Base-by-base conservation (phyloP, 768 basidiomycete genomes). In the Podaxis sp. region DNA sequence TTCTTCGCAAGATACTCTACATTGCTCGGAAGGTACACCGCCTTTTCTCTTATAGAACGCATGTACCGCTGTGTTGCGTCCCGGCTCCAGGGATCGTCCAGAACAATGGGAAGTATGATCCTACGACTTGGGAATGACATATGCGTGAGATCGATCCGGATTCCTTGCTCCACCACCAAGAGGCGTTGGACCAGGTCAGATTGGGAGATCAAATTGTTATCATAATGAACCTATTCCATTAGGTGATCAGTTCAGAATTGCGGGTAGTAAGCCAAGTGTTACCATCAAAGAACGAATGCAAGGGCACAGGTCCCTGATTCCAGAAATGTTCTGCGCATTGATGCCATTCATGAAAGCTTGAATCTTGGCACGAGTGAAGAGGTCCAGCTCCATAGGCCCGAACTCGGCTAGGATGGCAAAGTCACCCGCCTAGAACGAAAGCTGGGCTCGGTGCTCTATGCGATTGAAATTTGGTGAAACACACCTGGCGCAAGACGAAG, bases 1-100 rank as follows among this genome's bases (percentile, higher is more conserved):
- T 87, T 88, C 42, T 74, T 75, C 0, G 86, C 86, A 1, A 90
- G 78, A 67, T 89, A 89, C 42, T 87, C 84, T 39, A 89, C 74
- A 66, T 91, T 90, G 69, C 83, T 86, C 0, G 88, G 89, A 0
- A 91, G 74, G 70, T 90, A 91, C 1, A 84, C 84, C 0, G 88
- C 87, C 55, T 80, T 80, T 52, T 81, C 77, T 9, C 89, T 76
- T 0, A 76, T 82, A 0, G 82, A 80, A 6, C 71, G 73, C 81
- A 83, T 86, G 69, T 91, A 88, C 22, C 82, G 77, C 49, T 79
- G 70, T 28, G 88, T 74, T 3, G 87, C 86, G 11, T 84, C 84
- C 8, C 75, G 75, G 63, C 70, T 82, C 81, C 86, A 84, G 4
- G 75, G 76, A 67, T 90, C 88, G 65, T 89, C 81, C 30, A 88